Evolutionary conservation across 148 eudicot species (phyloP), one percentile per base, ranked within the genome.

Genomic region (Rhododendron simsii): DNA sequence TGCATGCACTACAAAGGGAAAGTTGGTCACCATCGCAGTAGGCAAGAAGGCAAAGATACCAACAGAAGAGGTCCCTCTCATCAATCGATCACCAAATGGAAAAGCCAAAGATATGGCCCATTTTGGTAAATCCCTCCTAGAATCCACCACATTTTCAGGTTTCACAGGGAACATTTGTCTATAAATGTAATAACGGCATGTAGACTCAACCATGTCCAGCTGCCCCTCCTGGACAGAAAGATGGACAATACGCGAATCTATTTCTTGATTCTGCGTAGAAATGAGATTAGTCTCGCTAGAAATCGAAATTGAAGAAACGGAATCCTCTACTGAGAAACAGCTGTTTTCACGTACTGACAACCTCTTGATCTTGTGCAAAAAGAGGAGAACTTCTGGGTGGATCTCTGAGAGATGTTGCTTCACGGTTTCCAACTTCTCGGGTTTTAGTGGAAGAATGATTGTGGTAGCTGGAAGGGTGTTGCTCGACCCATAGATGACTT

Each of bases 21-120:
- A 47, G 50, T 47, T 47, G 12, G 50, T 47, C 50, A 88, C 91
- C 89, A 89, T 92, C 10, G 85, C 88, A 11, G 92, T 92, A 2
- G 93, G 93, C 67, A 91, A 85, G 65, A 90, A 91, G 11, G 92
- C 88, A 86, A 85, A 92, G 53, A 92, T 77, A 9, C 92, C 94
- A 37, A 84, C 88, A 5, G 87, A 83, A 23, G 89, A 82, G 18
- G 90, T 81, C 37, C 94, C 92, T 63, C 91, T 88, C 11, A 81
- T 87, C 3, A 92, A 86, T 80, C 91, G 85, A 2, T 87, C 61
- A 15, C 92, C 92, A 71, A 86, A 89, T 4, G 92, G 93, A 63
- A 92, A 92, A 45, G 92, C 92, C 63, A 92, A 84, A 39, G 92
- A 80, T 8, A 90, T 48, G n/a, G 73, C 84, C 89, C 91, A 92